Percentiles rank a stretch among this genome's conserved stretches.
phyloP scores from a whole-genome alignment of 2,329 filamentous ascomycete genomes.

The Venturia effusa region DNA sequence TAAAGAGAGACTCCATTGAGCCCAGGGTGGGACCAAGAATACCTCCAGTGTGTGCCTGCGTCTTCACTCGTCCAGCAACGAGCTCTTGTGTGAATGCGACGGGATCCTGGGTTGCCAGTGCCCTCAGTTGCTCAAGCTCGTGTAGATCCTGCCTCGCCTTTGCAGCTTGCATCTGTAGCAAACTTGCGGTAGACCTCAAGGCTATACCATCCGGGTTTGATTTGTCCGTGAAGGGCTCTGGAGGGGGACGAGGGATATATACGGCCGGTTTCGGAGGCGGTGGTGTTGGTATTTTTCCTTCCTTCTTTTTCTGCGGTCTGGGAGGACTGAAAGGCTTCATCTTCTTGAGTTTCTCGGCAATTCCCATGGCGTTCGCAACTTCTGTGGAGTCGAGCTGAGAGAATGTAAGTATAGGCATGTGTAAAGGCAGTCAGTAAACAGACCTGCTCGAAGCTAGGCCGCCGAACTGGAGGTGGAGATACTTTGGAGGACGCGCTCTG shows the following conservation, averaged over 20 bases:
- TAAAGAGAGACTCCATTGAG: constrained; percentile 12
- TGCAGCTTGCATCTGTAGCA: constrained; percentile 76
- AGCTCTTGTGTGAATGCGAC: constrained; percentile 53
- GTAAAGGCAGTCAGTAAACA: not conserved
- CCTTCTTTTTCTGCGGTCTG: not conserved
- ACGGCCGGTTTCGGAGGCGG: constrained; percentile 16
- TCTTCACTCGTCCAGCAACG: not conserved
- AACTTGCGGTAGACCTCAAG: constrained; percentile 70
- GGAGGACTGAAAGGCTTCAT: constrained; percentile 5
- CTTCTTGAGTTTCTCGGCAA: constrained; percentile 2
- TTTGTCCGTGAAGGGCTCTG: constrained; percentile 35
- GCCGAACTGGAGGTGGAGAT: not conserved
- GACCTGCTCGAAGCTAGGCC: constrained; percentile 8
- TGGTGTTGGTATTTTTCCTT: not conserved
- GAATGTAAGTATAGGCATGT: not conserved
- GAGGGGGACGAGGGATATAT: constrained; percentile 32
- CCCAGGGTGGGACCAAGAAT: constrained; percentile 27
- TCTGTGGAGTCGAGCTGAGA: constrained; percentile 3
- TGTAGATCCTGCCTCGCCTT: constrained; percentile 68
- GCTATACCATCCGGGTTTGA: constrained; percentile 80
- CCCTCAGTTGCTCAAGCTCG: constrained; percentile 57
- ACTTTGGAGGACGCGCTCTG: not conserved
- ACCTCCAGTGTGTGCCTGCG: constrained; percentile 15
- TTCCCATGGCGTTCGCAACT: constrained; percentile 5
- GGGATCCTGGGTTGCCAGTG: constrained; percentile 59